Conservation (phyloP, 768 basidiomycete genomes). For the Pluteus cervinus region DNA sequence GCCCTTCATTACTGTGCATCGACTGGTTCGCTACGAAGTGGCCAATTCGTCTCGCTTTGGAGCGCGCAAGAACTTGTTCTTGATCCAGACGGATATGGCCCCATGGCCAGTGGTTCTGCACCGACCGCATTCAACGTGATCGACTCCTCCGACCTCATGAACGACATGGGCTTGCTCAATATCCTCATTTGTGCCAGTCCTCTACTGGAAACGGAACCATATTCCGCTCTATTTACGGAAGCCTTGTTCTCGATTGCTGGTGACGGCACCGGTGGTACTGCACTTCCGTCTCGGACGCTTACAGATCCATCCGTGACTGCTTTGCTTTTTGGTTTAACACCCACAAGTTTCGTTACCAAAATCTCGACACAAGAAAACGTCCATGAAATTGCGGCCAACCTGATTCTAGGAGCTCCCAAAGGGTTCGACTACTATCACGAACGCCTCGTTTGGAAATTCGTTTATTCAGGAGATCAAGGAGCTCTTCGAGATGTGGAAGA, state of each 20-base stretch:
- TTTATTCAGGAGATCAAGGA: slow-evolving; percentile 11
- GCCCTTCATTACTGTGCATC: slow-evolving; percentile 21
- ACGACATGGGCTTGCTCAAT: slow-evolving; percentile 44
- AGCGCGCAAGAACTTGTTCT: slow-evolving; percentile 24
- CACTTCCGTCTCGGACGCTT: slow-evolving; percentile 24
- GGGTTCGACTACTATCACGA: slow-evolving; percentile 38
- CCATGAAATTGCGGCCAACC: slow-evolving; percentile 27
- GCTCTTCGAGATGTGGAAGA: slow-evolving; percentile 1
- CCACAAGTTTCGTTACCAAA: slow-evolving; percentile 31
- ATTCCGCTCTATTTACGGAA: slow-evolving; percentile 35
- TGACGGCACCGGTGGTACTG: slow-evolving; percentile 21
- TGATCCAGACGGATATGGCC: slow-evolving; percentile 23
- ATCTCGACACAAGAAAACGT: slow-evolving; percentile 34
- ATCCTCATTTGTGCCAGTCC: slow-evolving; percentile 31
- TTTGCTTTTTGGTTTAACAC: slow-evolving; percentile 35
- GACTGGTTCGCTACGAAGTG: slow-evolving; percentile 15
- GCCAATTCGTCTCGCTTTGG: slow-evolving; percentile 29
- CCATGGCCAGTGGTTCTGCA: slow-evolving; percentile 10
- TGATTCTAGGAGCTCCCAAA: slow-evolving; percentile 8
- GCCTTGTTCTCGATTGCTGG: slow-evolving; percentile 22
- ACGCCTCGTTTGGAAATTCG: slow-evolving; percentile 30
- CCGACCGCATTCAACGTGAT: slow-evolving; percentile 38
- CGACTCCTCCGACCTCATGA: slow-evolving; percentile 44
- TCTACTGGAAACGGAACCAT: slow-evolving; percentile 23
- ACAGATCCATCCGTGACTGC: slow-evolving; percentile 35